These are phyloP conservation scores for Pseudocercospora macadamiae DNA, from an alignment of 2,329 filamentous ascomycete genomes.

Conservation along the genomic window DNA sequence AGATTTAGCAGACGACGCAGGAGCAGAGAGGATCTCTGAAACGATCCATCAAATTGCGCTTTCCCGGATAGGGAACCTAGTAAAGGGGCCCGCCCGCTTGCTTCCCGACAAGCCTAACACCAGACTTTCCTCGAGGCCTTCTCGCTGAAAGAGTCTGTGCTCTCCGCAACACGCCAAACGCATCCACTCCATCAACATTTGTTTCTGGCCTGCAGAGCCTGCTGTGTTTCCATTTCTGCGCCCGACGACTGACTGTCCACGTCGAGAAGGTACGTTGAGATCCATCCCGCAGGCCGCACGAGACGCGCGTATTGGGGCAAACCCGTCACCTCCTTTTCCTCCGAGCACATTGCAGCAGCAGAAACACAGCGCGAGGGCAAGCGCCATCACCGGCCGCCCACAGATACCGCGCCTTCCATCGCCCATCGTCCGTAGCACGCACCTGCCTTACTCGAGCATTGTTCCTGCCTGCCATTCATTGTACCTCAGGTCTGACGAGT, in stretches of 20 bases:
- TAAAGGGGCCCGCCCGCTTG: not conserved
- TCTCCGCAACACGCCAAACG: slow-evolving; percentile 15
- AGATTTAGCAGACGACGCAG: not conserved
- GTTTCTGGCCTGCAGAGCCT: slow-evolving; percentile 10
- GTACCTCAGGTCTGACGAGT: slow-evolving; percentile 11
- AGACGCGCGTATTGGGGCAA: slow-evolving; percentile 2
- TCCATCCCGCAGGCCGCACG: slow-evolving; percentile 1
- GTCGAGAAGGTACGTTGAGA: slow-evolving; percentile 14
- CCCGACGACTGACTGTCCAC: not conserved
- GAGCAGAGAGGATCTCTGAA: slow-evolving; percentile 7
- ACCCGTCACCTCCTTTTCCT: slow-evolving; percentile 19
- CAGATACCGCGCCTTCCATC: slow-evolving; percentile 8
- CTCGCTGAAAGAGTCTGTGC: slow-evolving; percentile 10
- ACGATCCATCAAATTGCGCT: slow-evolving; percentile 7
- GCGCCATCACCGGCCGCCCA: slow-evolving; percentile 8
- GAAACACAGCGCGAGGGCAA: too few relatives aligned
- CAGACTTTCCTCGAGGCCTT: slow-evolving; percentile 10
- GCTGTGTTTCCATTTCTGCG: slow-evolving; percentile 7
- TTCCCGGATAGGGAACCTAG: slow-evolving; percentile 2
- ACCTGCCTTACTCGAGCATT: slow-evolving; percentile 7
- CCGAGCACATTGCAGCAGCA: slow-evolving; percentile 4
- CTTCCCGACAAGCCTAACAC: slow-evolving; percentile 1
- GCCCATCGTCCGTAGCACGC: slow-evolving; percentile 6
- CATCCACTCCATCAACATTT: slow-evolving; percentile 17
- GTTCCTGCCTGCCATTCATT: slow-evolving; percentile 2